These are phyloP conservation scores for Paecilomyces variotii DNA, from an alignment of 2,329 filamentous ascomycete genomes.

Conservation along the genomic window DNA sequence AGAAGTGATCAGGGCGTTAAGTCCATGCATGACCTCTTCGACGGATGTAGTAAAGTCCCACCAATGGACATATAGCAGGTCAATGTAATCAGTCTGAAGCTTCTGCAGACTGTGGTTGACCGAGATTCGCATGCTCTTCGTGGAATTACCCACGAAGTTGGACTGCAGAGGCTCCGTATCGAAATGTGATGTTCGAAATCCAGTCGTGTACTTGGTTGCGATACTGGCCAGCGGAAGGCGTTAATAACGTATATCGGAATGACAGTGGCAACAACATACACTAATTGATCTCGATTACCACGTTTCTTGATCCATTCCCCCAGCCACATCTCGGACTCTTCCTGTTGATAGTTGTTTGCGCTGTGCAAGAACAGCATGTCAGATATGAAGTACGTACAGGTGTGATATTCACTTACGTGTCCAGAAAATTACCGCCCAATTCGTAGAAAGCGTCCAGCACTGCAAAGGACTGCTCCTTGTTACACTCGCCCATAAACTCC, in stretches of 20 bases:
- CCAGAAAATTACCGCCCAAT: conserved; percentile 46
- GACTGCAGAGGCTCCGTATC: conserved; percentile 23
- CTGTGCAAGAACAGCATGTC: too few relatives aligned
- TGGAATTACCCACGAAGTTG: conserved; percentile 23
- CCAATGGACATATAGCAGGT: conserved; percentile 23
- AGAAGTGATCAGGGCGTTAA: conserved; percentile 49
- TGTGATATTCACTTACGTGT: conserved; percentile 26
- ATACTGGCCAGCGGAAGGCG: conserved; percentile 14
- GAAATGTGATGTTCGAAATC: conserved; percentile 30
- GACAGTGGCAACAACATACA: conserved; percentile 15
- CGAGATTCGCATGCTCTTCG: conserved; percentile 25
- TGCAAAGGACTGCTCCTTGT: neutral
- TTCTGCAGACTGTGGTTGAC: conserved; percentile 25
- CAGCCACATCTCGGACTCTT: conserved; percentile 40
- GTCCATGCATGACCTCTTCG: conserved; percentile 57
- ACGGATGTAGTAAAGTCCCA: conserved; percentile 59
- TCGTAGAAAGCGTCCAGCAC: conserved; percentile 27
- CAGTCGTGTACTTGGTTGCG: conserved; percentile 46
- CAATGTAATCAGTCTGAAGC: conserved; percentile 27
- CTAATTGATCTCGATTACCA: conserved; percentile 42
- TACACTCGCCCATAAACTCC: conserved; percentile 33
- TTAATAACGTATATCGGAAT: neutral
- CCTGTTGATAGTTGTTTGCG: conserved; percentile 41
- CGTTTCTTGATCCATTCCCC: conserved; percentile 44
- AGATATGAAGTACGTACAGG: neutral